A percentile compares a stretch with the other conserved stretches of the same genome.
These are phyloP conservation scores for Mollisia scopiformis DNA, from an alignment of 2,329 filamentous ascomycete species.

Conservation along the genomic window DNA sequence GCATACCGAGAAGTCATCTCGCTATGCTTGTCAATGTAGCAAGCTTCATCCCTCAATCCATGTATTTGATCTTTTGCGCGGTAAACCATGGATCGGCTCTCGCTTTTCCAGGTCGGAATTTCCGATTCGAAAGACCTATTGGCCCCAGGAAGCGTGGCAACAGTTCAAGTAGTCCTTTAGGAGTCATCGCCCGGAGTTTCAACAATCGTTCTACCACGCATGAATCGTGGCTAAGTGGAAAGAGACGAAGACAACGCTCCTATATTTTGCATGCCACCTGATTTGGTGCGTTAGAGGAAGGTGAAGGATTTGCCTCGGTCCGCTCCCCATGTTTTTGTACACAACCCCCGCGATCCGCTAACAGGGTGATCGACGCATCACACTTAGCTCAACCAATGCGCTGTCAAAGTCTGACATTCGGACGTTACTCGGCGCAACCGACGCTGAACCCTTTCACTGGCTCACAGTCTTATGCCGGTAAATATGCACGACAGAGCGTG, in stretches of 20 bases:
- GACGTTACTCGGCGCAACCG: slow-evolving; percentile 14
- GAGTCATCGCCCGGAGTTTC: background rate
- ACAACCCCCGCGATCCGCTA: background rate
- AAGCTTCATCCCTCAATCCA: background rate
- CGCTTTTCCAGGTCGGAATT: too few relatives aligned
- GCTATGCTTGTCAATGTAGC: background rate
- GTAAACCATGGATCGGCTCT: background rate
- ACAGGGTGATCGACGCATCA: slow-evolving; percentile 10
- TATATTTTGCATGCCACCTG: background rate
- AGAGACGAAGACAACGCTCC: background rate
- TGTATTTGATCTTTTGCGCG: background rate
- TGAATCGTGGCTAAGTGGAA: background rate
- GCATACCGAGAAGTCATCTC: background rate
- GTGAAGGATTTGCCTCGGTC: background rate
- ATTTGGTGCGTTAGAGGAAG: background rate
- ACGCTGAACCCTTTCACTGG: background rate
- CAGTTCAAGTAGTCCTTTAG: background rate
- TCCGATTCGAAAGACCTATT: background rate
- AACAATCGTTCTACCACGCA: background rate
- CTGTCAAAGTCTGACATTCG: background rate
- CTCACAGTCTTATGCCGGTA: slow-evolving; percentile 7
- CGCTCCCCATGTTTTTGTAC: slow-evolving; percentile 1
- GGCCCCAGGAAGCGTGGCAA: background rate
- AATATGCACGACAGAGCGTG: slow-evolving; percentile 3
- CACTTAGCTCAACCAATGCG: slow-evolving; percentile 13